phyloP scores from a whole-genome alignment of 805 yeast genomes.

The Yarrowia alimentaria region DNA sequence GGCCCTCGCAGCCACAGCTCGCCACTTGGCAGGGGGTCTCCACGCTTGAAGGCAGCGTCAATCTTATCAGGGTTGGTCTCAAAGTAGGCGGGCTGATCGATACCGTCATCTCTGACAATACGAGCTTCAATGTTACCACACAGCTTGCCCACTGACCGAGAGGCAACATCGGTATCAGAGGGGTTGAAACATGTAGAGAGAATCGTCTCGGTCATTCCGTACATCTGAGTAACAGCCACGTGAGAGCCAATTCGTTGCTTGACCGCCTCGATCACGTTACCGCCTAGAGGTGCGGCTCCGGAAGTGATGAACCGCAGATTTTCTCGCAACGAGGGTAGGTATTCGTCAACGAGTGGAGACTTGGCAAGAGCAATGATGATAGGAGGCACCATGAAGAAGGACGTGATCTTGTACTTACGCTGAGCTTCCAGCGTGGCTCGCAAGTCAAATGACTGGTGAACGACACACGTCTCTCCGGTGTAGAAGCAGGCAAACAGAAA shows the following conservation, averaged over 20 bases:
- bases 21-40: slow-evolving; percentile 40
- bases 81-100: slow-evolving; percentile 22
- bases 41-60: slow-evolving; percentile 19
- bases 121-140: slow-evolving; percentile 14
- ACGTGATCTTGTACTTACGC: slow-evolving; percentile 40
- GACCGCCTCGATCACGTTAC: slow-evolving; percentile 16
- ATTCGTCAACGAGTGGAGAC: slow-evolving; percentile 46
- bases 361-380: slow-evolving; percentile 48
- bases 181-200: slow-evolving; percentile 26
- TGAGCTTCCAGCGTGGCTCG: slow-evolving; percentile 36
- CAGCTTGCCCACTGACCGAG: slow-evolving; percentile 8
- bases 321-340: slow-evolving; percentile 43
- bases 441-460: slow-evolving; percentile 41
- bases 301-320: slow-evolving; percentile 44
- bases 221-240: slow-evolving; percentile 29
- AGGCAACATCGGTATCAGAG: background rate
- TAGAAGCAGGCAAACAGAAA: slow-evolving; percentile 36
- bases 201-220: slow-evolving; percentile 29
- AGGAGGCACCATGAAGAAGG: slow-evolving; percentile 46
- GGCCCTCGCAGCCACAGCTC: slow-evolving; percentile 56
- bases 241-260: slow-evolving; percentile 24
- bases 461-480: slow-evolving; percentile 33
- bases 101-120: slow-evolving; percentile 1
- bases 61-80: slow-evolving; percentile 22
- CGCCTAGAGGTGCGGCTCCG: slow-evolving; percentile 50